A percentile compares a stretch with the other conserved stretches of the same genome.
phyloP scores from a whole-genome alignment of 495 filamentous ascomycete species.

The Trichoderma erinaceum region DNA sequence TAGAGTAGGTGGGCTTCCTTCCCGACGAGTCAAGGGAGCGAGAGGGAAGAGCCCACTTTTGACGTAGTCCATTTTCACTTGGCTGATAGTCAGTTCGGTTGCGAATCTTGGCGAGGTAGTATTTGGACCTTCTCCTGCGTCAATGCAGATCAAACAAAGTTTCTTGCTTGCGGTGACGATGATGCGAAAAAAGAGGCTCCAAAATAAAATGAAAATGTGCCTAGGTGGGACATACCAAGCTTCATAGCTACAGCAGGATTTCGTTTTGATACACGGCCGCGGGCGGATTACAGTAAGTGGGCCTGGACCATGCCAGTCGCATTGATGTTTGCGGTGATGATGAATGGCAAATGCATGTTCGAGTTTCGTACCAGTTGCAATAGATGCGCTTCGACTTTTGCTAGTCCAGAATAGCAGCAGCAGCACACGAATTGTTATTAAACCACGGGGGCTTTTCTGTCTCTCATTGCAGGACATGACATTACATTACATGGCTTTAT shows the following conservation, averaged over 20 bases:
- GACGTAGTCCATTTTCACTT: neutral
- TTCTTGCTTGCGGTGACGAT: neutral
- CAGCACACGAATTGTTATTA: neutral
- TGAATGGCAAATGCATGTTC: no score
- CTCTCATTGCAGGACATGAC: no score
- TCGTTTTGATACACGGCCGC: neutral
- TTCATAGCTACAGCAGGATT: neutral
- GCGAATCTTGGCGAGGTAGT: no score
- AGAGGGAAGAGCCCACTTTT: neutral
- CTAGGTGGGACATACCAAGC: no score
- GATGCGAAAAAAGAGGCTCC: neutral
- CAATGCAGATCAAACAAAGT: neutral
- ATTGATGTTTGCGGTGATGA: neutral
- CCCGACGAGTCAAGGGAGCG: neutral
- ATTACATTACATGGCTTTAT: neutral
- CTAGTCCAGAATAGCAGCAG: neutral
- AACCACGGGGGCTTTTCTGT: no score
- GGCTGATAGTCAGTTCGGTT: neutral
- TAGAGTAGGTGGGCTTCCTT: neutral
- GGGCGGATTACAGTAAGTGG: neutral
- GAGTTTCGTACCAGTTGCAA: neutral
- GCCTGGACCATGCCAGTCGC: neutral
- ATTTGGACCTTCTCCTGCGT: neutral
- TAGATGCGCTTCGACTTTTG: neutral
- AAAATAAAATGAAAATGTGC: no score